Evolutionary conservation across 1,139 yeast species (phyloP), one percentile per base, ranked within the genome.

Genomic region (Yamadazyma buinensis): DNA sequence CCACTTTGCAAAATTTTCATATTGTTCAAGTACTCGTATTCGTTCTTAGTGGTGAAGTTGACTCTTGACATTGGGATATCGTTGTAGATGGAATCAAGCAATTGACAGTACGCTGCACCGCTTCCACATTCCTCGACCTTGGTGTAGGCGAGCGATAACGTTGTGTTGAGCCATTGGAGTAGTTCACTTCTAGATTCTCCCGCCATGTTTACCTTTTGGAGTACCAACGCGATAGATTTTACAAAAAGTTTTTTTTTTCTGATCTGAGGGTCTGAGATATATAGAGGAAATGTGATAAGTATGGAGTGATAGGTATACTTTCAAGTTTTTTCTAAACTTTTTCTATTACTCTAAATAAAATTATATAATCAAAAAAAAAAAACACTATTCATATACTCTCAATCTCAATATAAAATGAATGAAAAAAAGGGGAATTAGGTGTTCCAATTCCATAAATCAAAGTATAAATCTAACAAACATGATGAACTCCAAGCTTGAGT

Each of bases 401-500:
- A 22, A 22, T 22, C 23, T 22, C 5, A 10, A 22, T 7, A 19
- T 7, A 9, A 19, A 7, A 19, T 19, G 9, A 9, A 19, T 19
- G 9, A 19, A 19, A 19, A 7, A 24, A 14, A 15, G 5, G 15
- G 12, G 9, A 10, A 5, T 15, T 15, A 15, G 15, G 9, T 14
- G 12, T 15, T 23, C 27, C 19, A 29, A 11, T 50, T 55, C 70
- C 68, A 75, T 27, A 77, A 56, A 51, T 87, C 95, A 44, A 72
- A 71, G 57, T 80, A 84, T 39, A 92, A 62, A 54, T 92, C 97
- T 33, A 92, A 61, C 41, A 92, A 61, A 49, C 96, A 85, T 3
- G 94, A 83, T 0, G 88, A 64, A 53, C 95, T 84, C 98, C 98
- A 92, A 0, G 97, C 97, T 57, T 92, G 98, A 0, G 97, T 81